phyloP scores from a whole-genome alignment of 75 land plant species.

The Chamaecyparis obtusa region DNA sequence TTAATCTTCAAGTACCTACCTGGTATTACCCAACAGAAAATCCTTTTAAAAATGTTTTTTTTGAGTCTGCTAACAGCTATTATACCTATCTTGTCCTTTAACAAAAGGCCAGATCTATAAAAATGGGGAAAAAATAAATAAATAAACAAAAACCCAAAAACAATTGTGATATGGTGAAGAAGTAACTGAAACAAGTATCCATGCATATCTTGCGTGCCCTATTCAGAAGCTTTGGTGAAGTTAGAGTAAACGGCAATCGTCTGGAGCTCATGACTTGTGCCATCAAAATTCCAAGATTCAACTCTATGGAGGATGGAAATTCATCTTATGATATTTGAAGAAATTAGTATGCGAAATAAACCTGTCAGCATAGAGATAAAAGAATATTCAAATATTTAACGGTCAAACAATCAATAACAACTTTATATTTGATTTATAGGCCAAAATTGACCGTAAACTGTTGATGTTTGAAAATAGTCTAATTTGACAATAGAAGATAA shows the following conservation, averaged over 20 bases:
- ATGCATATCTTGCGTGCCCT: neutral
- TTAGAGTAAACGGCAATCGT: neutral
- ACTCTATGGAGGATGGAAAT: neutral
- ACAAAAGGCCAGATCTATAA: neutral
- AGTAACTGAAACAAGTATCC: neutral
- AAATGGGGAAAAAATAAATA: neutral
- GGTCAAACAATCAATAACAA: no score
- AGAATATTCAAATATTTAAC: no score
- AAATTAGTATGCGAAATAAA: no score
- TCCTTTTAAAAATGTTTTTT: no score
- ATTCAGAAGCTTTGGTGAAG: neutral
- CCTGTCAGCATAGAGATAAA: no score
- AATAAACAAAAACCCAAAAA: no score
- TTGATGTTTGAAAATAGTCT: no score
- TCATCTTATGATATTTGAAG: neutral
- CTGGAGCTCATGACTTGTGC: neutral
- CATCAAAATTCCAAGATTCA: no score
- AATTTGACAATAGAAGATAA: neutral
- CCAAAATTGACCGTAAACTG: no score
- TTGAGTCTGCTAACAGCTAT: no score
- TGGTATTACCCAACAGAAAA: no score
- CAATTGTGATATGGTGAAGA: neutral
- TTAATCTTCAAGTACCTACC: neutral
- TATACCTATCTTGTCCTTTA: neutral
- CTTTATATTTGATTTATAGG: no score